Evolutionary conservation across 2,329 filamentous ascomycete genomes (phyloP), one percentile per base, ranked within the genome.

Genomic region (Epichloe glyceriae): DNA sequence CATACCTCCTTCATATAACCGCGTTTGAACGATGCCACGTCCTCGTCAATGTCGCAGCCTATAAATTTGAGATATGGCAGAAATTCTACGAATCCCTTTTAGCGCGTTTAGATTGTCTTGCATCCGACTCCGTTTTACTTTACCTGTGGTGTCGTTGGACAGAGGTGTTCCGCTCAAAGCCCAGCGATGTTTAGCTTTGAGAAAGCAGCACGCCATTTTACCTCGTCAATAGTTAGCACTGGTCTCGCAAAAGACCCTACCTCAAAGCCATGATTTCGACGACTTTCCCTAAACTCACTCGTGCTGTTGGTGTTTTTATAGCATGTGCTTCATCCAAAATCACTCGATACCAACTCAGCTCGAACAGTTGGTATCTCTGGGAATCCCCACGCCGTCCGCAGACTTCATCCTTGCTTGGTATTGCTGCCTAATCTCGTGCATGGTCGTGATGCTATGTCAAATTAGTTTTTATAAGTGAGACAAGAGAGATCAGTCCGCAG

Each of bases 311-410:
- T 62, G 33, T 78, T 80, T 80, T 80, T 53, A 82, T 78, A 0
- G 56, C 57, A 47, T 81, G 78, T 0, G 72, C 76, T 56, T 82
- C 79, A 44, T 82, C 79, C 0, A 82, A 62, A 1, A 82, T 69
- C 3, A 82, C 53, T 1, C 80, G 64, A 40, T 75, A 70, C 65
- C 71, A 79, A 0, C 65, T 60, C 0, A 57, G 1, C 2, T 42
- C 26, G 22, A 53, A 47, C 15, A 53, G 19, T 47, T 44, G 20
- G 19, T 14, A 15, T 42, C 12, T 22, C 1, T 38, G 15, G 48
- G 26, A 10, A 10, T 10, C 8, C 26, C 26, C 26, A 10, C 26
- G 0, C 26, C 26, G 26, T 30, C 8, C 8, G 26, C 26, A 4
- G 26, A 30, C 0, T 10, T 4, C 26, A 30, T 30, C 3, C 26